phyloP scores from a whole-genome alignment of 2,329 filamentous ascomycete genomes.

The Alternaria viburni region DNA sequence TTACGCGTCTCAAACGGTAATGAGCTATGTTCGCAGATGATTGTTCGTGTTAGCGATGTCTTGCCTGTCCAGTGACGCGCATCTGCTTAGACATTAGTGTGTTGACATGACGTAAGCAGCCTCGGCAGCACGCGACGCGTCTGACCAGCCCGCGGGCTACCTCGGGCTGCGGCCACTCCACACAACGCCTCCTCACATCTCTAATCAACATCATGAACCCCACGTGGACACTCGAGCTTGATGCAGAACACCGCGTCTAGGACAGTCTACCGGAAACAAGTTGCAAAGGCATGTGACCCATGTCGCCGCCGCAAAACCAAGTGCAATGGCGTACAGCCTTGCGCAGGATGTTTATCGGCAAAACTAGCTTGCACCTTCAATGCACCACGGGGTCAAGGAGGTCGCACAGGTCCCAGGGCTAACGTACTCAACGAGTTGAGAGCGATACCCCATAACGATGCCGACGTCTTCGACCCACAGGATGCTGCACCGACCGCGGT shows the following conservation, averaged over 20 bases:
- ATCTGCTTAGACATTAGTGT: not conserved
- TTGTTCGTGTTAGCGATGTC: not conserved
- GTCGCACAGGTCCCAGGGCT: constrained; percentile 53
- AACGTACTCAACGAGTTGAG: constrained; percentile 78
- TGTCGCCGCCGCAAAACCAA: constrained; percentile 78
- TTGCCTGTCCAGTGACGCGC: not conserved
- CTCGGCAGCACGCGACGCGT: not conserved
- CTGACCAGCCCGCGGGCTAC: not conserved
- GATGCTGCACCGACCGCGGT: not conserved
- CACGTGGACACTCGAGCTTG: not conserved
- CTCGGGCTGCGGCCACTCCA: not conserved
- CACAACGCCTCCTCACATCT: not conserved
- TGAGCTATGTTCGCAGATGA: not conserved
- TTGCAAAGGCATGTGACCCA: constrained; percentile 68
- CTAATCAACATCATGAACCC: not conserved
- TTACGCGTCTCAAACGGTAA: not conserved
- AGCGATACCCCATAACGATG: constrained; percentile 61
- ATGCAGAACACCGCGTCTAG: constrained; percentile 5
- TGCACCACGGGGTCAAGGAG: constrained; percentile 11
- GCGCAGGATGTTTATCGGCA: constrained; percentile 72
- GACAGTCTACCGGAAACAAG: constrained; percentile 3
- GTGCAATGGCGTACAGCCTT: constrained; percentile 73
- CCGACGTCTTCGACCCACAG: not conserved
- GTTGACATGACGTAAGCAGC: not conserved
- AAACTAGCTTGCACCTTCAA: constrained; percentile 42